Conservation (phyloP, 176 grass and related monocot genomes). For the Ensete ventricosum region DNA sequence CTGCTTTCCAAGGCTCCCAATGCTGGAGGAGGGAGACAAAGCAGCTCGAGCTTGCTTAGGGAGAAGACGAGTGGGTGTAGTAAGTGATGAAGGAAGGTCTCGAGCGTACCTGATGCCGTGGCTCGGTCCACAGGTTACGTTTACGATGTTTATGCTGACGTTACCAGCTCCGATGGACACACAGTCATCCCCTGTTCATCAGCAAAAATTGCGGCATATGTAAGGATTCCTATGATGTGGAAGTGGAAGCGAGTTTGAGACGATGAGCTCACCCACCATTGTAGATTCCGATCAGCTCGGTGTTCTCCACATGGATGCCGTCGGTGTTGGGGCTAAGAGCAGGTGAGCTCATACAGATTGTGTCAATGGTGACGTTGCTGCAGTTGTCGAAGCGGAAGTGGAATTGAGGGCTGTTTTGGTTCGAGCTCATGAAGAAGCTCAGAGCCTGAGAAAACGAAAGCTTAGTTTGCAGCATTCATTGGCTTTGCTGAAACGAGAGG, state of each 20-base stretch:
- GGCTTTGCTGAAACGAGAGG: not conserved
- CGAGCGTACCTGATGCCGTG: slow-evolving; percentile 65
- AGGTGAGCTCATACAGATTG: slow-evolving; percentile 60
- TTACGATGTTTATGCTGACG: slow-evolving; percentile 67
- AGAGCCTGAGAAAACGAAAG: slow-evolving; percentile 37
- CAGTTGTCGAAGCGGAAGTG: slow-evolving; percentile 93
- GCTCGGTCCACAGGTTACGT: slow-evolving; percentile 65
- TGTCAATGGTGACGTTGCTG: slow-evolving; percentile 39
- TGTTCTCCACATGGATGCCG: slow-evolving; percentile 89
- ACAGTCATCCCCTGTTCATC: slow-evolving; percentile 63
- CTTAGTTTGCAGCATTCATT: not conserved
- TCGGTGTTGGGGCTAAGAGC: slow-evolving; percentile 82
- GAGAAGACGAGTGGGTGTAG: not conserved
- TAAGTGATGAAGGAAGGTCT: not conserved
- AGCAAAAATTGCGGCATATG: not conserved
- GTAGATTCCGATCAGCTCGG: slow-evolving; percentile 46
- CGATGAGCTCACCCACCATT: slow-evolving; percentile 34
- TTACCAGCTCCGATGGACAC: slow-evolving; percentile 85
- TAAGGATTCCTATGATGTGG: not conserved
- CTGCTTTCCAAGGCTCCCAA: slow-evolving; percentile 54
- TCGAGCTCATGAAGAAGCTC: slow-evolving; percentile 66
- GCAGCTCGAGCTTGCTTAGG: not conserved
- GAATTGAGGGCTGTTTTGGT: slow-evolving; percentile 94
- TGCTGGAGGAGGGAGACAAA: slow-evolving; percentile 30
- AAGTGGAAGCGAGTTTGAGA: not conserved